Evolutionary conservation across 495 filamentous ascomycete species (phyloP).

Genomic region (Xylaria scruposa): DNA sequence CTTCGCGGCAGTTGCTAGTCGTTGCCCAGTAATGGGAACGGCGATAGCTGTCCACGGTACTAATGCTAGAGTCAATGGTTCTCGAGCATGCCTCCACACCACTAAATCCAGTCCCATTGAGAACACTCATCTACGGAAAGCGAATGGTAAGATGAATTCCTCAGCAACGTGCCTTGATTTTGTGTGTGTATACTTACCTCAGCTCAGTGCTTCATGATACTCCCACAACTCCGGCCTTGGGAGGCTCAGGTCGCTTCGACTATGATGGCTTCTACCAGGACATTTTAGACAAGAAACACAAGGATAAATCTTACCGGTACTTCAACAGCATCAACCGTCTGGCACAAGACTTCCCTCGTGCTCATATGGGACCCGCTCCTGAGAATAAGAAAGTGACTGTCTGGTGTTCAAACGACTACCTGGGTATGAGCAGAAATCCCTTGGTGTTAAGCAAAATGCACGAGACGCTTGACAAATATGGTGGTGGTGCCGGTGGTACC

Average conservation of each 20-base stretch:
- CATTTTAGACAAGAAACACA: not conserved
- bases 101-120: not conserved
- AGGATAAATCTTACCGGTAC: not conserved
- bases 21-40: slow-evolving; percentile 6
- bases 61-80: not conserved
- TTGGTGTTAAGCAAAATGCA: not conserved
- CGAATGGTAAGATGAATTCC: not conserved
- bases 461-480: slow-evolving; percentile 2
- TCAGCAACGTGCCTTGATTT: not conserved
- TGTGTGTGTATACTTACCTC: not conserved
- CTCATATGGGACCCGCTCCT: not conserved
- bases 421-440: slow-evolving; percentile 3
- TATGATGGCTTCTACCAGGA: slow-evolving; percentile 4
- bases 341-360: not conserved
- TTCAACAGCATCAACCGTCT: not conserved
- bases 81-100: slow-evolving; percentile 6
- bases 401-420: slow-evolving; percentile 7
- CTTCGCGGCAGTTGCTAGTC: not conserved
- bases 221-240: not conserved
- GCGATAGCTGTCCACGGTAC: not conserved
- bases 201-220: not conserved
- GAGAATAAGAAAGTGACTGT: slow-evolving; percentile 2
- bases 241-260: not conserved
- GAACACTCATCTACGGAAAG: not conserved
- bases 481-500: not conserved